phyloP scores from a whole-genome alignment of 495 filamentous ascomycete species.

The Neurospora intermedia region DNA sequence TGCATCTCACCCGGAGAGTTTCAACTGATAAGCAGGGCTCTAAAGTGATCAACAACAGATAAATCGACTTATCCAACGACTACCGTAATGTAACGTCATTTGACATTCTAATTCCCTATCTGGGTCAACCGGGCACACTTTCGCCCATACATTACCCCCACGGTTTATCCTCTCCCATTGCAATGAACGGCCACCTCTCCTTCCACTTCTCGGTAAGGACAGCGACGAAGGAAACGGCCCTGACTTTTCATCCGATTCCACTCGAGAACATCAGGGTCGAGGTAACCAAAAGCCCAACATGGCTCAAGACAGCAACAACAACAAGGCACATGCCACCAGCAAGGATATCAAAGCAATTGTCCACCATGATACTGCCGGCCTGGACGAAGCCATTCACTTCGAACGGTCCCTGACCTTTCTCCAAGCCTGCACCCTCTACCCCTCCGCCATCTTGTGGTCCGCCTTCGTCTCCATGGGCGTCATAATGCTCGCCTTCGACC shows the following conservation, averaged over 20 bases:
- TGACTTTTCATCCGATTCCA: neutral
- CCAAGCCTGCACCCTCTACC: constrained; percentile 27
- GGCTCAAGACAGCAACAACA: neutral
- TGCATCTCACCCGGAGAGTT: neutral
- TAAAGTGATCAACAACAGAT: neutral
- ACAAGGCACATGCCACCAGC: constrained; percentile 9
- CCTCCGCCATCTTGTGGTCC: constrained; percentile 33
- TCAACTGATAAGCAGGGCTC: neutral
- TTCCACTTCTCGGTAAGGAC: neutral
- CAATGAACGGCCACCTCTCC: neutral
- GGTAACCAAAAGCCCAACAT: constrained; percentile 2
- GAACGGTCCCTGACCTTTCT: constrained; percentile 26
- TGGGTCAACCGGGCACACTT: neutral
- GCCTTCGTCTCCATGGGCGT: constrained; percentile 33
- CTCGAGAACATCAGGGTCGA: neutral
- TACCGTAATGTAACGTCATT: neutral
- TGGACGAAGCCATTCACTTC: constrained; percentile 23
- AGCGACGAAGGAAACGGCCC: neutral
- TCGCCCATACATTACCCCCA: neutral
- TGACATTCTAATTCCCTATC: neutral
- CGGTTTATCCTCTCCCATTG: neutral
- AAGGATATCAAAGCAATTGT: neutral
- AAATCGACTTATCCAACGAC: neutral
- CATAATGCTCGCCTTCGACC: constrained; percentile 37
- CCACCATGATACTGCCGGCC: constrained; percentile 7